Conservation (phyloP, 352 stramenopile species). For the Phytophthora macrochlamydospora region DNA sequence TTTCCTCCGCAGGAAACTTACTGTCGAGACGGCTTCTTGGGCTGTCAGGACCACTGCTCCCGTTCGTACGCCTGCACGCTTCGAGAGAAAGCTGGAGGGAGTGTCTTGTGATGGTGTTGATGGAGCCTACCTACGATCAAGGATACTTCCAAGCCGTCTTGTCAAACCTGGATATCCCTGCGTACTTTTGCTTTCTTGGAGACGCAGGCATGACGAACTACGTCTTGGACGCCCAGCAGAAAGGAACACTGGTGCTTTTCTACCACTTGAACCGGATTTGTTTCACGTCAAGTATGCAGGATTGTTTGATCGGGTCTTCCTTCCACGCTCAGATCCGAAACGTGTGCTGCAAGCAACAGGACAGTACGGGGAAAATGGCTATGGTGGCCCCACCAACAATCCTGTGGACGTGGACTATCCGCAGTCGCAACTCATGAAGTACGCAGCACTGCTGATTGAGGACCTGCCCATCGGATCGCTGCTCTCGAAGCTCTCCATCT, state of each 20-base stretch:
- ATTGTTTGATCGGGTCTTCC: slow-evolving; percentile 44
- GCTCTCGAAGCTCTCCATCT: slow-evolving; percentile 31
- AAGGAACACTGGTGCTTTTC: slow-evolving; percentile 33
- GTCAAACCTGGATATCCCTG: slow-evolving; percentile 42
- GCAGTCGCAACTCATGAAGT: slow-evolving; percentile 32
- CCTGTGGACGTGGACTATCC: slow-evolving; percentile 49
- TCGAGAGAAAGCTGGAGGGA: slow-evolving; percentile 31
- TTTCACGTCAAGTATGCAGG: slow-evolving; percentile 36
- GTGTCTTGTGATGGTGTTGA: slow-evolving; percentile 46
- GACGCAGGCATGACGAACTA: slow-evolving; percentile 14
- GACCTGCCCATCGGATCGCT: slow-evolving; percentile 20
- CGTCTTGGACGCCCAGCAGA: slow-evolving; percentile 20
- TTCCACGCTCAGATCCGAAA: slow-evolving; percentile 30
- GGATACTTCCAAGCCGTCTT: slow-evolving; percentile 39
- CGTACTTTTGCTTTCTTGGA: slow-evolving; percentile 53
- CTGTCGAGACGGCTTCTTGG: slow-evolving; percentile 36
- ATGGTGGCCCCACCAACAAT: slow-evolving; percentile 42
- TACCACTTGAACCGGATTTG: slow-evolving; percentile 59
- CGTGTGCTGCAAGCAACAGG: slow-evolving; percentile 13
- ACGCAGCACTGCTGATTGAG: slow-evolving; percentile 18
- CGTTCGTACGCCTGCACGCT: slow-evolving; percentile 38
- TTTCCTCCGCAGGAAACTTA: slow-evolving; percentile 20
- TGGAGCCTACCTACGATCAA: slow-evolving; percentile 31
- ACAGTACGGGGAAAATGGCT: slow-evolving; percentile 46
- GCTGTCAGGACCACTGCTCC: slow-evolving; percentile 46